Conservation (phyloP, 768 basidiomycete genomes). For the Lactarius sanguifluus region DNA sequence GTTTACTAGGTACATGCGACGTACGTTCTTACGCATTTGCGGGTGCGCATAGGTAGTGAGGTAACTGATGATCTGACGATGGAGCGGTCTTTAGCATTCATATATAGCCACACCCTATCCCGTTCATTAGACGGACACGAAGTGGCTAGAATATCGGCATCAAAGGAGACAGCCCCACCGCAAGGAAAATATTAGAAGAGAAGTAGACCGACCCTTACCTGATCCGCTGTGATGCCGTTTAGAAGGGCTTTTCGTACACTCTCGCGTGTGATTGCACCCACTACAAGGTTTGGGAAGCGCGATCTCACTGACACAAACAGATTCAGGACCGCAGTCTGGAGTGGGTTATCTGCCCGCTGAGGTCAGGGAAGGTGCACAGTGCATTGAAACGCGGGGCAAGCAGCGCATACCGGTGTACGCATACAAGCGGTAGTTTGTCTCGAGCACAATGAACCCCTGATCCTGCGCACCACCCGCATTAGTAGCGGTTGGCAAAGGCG, state of each 20-base stretch:
- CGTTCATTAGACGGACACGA: neutral
- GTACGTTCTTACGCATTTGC: constrained; percentile 94
- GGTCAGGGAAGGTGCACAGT: constrained; percentile 8
- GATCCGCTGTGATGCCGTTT: constrained; percentile 96
- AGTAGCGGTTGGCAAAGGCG: constrained; percentile 67
- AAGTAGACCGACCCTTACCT: constrained; percentile 52
- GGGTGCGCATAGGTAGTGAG: constrained; percentile 93
- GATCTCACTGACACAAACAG: constrained; percentile 91
- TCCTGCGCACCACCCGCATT: constrained; percentile 54
- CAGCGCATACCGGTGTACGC: constrained; percentile 83
- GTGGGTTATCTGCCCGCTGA: constrained; percentile 71
- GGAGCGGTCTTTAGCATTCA: constrained; percentile 16
- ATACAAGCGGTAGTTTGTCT: constrained; percentile 98
- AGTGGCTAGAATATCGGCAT: neutral
- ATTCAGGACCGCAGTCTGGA: constrained; percentile 94
- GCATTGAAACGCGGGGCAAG: neutral
- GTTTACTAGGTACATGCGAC: constrained; percentile 30
- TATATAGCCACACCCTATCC: no score
- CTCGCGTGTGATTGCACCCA: constrained; percentile 91
- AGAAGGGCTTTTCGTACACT: constrained; percentile 91
- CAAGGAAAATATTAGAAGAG: neutral
- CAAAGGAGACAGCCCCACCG: constrained; percentile 8
- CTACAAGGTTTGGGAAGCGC: constrained; percentile 95
- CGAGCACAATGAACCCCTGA: constrained; percentile 93
- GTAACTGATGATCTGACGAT: constrained; percentile 86